Conservation (phyloP, 2,329 filamentous ascomycete genomes). For the Neonectria sp. region DNA sequence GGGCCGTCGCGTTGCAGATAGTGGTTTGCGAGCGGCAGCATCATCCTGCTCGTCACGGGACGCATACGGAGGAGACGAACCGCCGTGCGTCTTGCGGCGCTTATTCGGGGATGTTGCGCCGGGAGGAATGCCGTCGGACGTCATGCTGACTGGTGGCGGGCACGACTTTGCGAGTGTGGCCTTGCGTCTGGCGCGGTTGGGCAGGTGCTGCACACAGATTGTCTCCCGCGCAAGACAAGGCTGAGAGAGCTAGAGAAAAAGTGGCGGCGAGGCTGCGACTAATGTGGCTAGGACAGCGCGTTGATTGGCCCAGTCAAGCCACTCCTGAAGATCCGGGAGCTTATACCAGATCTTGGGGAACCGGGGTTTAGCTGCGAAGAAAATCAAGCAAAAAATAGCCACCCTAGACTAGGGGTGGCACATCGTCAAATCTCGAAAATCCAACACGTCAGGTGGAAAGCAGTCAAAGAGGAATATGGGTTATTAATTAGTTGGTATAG, state of each 20-base stretch:
- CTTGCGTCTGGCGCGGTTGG: conserved; percentile 2
- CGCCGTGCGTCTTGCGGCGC: conserved; percentile 52
- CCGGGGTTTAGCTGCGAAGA: conserved; percentile 17
- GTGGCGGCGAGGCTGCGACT: conserved; percentile 17
- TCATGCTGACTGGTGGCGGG: conserved; percentile 44
- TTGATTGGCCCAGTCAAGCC: conserved; percentile 39
- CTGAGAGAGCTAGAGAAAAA: conserved; percentile 31
- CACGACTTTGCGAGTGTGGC: not conserved
- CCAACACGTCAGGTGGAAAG: not conserved
- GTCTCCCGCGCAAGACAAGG: conserved; percentile 32
- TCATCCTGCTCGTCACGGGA: conserved; percentile 40
- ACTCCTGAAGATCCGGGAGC: conserved; percentile 47
- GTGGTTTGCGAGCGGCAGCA: conserved; percentile 17
- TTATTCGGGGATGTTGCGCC: conserved; percentile 49
- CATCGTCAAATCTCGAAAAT: not conserved
- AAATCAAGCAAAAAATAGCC: conserved; percentile 8
- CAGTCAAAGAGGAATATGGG: not conserved
- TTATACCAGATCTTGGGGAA: conserved; percentile 43
- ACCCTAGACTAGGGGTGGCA: not conserved
- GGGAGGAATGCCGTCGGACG: conserved; percentile 45
- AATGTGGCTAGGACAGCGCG: conserved; percentile 8
- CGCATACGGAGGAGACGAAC: conserved; percentile 47
- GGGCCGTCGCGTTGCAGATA: conserved; percentile 33
- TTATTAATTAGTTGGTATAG: not conserved
- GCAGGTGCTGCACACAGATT: not conserved